Conservation (phyloP, 352 stramenopile genomes). For the Pythium oligandrum region DNA sequence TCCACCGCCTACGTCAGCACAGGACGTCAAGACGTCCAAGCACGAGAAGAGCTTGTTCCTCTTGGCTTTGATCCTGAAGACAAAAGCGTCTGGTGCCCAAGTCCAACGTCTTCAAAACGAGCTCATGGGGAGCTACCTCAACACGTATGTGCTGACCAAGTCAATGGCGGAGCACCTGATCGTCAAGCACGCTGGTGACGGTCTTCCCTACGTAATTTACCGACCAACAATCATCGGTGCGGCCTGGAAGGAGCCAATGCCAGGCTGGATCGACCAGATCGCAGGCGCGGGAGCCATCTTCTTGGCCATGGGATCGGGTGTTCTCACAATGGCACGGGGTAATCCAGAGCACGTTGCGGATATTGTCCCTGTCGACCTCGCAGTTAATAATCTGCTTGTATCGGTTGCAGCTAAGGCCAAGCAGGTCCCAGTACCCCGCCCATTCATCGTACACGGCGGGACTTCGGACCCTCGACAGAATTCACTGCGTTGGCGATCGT, state of each 20-base stretch:
- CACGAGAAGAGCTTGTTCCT: constrained; percentile 72
- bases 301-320: constrained; percentile 61
- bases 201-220: constrained; percentile 69
- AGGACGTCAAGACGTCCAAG: constrained; percentile 40
- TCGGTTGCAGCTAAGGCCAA: constrained; percentile 35
- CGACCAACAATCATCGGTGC: constrained; percentile 84
- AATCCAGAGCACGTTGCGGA: constrained; percentile 76
- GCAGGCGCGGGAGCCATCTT: constrained; percentile 78
- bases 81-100: constrained; percentile 41
- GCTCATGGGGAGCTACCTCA: constrained; percentile 83
- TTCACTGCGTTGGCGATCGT: constrained; percentile 69
- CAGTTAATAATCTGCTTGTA: constrained; percentile 72
- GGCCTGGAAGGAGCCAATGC: constrained; percentile 82
- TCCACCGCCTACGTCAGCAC: constrained; percentile 85
- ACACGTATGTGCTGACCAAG: constrained; percentile 88
- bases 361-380: constrained; percentile 78
- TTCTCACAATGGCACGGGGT: constrained; percentile 78
- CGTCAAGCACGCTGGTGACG: constrained; percentile 31
- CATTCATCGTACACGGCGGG: constrained; percentile 67
- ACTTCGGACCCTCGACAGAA: constrained; percentile 78
- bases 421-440: constrained; percentile 16
- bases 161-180: constrained; percentile 83
- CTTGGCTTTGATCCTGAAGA: constrained; percentile 82
- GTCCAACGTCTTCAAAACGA: constrained; percentile 64
- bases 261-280: constrained; percentile 80